Base-by-base conservation (phyloP, 108 stramenopile species). In the Fistulifera pelliculosa region DNA sequence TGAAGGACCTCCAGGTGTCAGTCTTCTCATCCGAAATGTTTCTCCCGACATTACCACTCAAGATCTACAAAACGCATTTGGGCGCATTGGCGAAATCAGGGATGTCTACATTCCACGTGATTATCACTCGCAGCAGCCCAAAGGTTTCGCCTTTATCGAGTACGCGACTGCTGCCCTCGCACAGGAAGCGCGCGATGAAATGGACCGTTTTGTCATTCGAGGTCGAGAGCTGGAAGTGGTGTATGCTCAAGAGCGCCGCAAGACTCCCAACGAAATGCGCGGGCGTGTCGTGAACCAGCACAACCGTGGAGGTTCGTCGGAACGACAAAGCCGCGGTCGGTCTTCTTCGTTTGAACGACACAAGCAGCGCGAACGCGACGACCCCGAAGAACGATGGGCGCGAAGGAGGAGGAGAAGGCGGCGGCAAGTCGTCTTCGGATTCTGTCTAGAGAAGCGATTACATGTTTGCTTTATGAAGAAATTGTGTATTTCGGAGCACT, bases 61-160 rank as follows among this genome's bases (percentile, higher is more conserved):
- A 49, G 90, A 92, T 55, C 66, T 92, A 13, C 74, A 76, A 47
- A 26, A 23, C 41, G 90, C 90, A 0, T 92, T 92, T 65, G 84
- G 81, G 10, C 70, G 85, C 6, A 92, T 92, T 56, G 90, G 90
- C 1, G 84, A 87, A 52, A 74, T 92, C 5, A 76, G 86, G 25
- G 90, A 92, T 63, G 84, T 92, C 21, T 92, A 92, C 69, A 87
- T 92, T 61, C 90, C 90, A 38, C 69, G 83, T 3, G 90, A 45
- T 11, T 92, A 73, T 48, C 86, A 87, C 58, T 83, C 83, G 24
- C 81, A 87, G 38, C 85, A 85, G 48, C 81, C 85, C 56, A 85
- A 85, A 57, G 90, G 90, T 16, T 92, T 92, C 69, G 90, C 90
- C 0, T 92, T 92, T 58, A 82, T 92, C 60, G 90, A 92, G 56